Evolutionary conservation across 2,329 filamentous ascomycete genomes (phyloP).

Genomic region (Anthostomella pinea): DNA sequence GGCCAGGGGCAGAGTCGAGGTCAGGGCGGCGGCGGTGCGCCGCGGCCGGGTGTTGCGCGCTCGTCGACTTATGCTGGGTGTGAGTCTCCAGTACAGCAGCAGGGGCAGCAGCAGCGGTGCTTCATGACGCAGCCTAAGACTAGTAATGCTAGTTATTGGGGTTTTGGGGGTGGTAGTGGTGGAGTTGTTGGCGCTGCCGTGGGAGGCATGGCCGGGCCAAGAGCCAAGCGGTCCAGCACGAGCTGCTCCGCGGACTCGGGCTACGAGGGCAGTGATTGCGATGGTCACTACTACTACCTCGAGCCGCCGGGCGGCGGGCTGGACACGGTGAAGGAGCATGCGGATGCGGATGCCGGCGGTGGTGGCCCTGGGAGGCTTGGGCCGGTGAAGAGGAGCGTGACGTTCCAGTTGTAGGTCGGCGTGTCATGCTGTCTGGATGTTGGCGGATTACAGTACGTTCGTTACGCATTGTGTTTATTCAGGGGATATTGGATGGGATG

Average conservation of each 20-base stretch:
- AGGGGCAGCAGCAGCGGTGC: constrained; percentile 6
- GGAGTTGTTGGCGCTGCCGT: constrained; percentile 1
- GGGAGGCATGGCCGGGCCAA: background rate
- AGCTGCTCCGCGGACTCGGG: too few relatives aligned
- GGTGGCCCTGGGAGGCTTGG: background rate
- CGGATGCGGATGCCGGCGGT: background rate
- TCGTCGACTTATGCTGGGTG: constrained; percentile 7
- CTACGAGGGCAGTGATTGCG: too few relatives aligned
- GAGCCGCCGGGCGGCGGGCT: too few relatives aligned
- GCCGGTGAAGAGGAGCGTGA: constrained; percentile 14
- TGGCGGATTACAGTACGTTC: too few relatives aligned
- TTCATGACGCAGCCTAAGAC: constrained; percentile 19
- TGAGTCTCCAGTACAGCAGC: background rate
- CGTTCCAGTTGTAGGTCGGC: constrained; percentile 12
- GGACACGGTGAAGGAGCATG: background rate
- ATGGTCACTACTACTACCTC: too few relatives aligned
- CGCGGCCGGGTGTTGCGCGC: constrained; percentile 7
- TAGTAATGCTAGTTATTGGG: constrained; percentile 6
- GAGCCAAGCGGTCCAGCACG: background rate
- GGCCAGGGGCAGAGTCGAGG: constrained; percentile 1
- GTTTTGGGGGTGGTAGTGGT: too few relatives aligned
- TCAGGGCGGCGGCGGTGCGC: background rate
- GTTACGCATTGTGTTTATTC: too few relatives aligned
- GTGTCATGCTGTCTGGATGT: too few relatives aligned
- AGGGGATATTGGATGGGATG: too few relatives aligned